phyloP scores from a whole-genome alignment of 129 eudicot genomes.

The Flaveria sonorensis region DNA sequence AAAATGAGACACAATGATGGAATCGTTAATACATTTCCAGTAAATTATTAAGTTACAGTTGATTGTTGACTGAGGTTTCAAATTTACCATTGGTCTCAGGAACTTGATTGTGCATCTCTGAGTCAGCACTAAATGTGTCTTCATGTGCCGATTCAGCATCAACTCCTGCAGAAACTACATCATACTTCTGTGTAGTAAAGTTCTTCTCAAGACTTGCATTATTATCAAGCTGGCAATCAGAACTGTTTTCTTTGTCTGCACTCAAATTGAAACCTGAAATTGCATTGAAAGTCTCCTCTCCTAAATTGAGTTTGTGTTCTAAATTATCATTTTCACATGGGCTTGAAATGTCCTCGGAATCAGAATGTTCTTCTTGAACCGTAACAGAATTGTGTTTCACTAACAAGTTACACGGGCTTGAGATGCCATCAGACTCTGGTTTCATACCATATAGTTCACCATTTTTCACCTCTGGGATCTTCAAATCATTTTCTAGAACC shows the following conservation, averaged over 20 bases:
- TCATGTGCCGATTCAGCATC: slow-evolving; percentile 3
- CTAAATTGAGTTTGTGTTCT: not conserved
- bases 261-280: too few relatives aligned
- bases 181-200: not conserved
- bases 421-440: not conserved
- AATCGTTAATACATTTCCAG: not conserved
- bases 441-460: not conserved
- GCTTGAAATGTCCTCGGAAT: not conserved
- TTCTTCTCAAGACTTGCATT: not conserved
- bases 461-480: too few relatives aligned
- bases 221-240: not conserved
- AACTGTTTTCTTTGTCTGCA: not conserved
- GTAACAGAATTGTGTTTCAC: not conserved
- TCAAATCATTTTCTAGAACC: not conserved
- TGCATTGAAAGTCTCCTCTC: too few relatives aligned
- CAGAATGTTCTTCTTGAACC: not conserved
- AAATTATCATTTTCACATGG: not conserved
- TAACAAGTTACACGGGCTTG: too few relatives aligned
- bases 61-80: not conserved
- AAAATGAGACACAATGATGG: not conserved
- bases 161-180: slow-evolving; percentile 9
- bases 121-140: not conserved
- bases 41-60: not conserved
- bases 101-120: not conserved
- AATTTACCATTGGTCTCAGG: slow-evolving; percentile 27